Base-by-base conservation (phyloP, 129 eudicot species). In the Tanacetum coccineum region DNA sequence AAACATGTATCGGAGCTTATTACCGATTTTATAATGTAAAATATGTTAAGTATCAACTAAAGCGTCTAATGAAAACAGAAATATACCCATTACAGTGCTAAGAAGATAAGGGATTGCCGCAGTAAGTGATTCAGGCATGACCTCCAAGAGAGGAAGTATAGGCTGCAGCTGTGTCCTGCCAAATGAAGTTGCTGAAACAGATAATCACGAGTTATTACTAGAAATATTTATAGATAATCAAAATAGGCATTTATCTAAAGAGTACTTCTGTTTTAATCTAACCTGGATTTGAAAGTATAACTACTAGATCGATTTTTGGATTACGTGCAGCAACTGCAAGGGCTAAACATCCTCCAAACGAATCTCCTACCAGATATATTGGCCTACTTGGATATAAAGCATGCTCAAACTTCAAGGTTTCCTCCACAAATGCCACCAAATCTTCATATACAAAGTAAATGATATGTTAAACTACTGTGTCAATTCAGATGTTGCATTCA, bases 301-400 rank as follows among this genome's bases (percentile, higher is more conserved):
- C 62, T 36, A 87, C 92, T 54, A 87, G 80, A 82, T 90, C 97
- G 36, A 87, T 74, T 1, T 62, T 22, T 3, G 95, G 95, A 77
- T 84, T 84, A 70, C 85, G 95, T 45, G 97, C 92, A 64, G 97
- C 97, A 74, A 87, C 83, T 36, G 97, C 87, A 63, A 90, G 93
- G 30, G 97, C 95, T 77, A 90, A 78, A 75, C 92, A 84, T 40
- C 97, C 95, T 62, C 95, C 97, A 30, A 90, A 81, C n/a, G 95
- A 90, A 73, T 90, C 97, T 59, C 95, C 97, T 18, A 90, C 83
- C 15, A 90, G 62, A 77, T 90, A 90, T 50, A 90, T 87, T 20
- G 97, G 95, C 81, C 85, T 87, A 39, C 66, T 79, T 54, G 97
- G 97, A 69, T 70, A 78, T 70, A 80, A 78, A 76, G 85, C 82